These are phyloP conservation scores for Handroanthus guayacan DNA, from an alignment of 257 asterid species.

Conservation along the genomic window DNA sequence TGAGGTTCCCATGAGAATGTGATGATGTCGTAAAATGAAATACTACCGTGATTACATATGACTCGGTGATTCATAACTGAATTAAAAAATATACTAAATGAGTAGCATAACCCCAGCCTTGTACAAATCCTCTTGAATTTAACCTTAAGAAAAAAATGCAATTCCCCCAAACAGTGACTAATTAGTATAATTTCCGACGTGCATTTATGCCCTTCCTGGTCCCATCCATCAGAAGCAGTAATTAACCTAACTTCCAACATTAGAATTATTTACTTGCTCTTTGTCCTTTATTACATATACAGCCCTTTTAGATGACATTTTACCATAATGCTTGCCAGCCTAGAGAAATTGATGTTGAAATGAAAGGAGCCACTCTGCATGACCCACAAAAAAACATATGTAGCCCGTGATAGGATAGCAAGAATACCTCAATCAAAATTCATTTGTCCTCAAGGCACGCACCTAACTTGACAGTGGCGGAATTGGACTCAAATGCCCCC, in stretches of 20 bases:
- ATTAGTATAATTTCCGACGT: neutral
- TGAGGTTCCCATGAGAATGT: too few relatives aligned
- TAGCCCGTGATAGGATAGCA: neutral
- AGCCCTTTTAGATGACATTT: too few relatives aligned
- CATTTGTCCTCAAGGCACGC: neutral
- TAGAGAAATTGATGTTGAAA: neutral
- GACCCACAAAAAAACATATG: constrained; percentile 13
- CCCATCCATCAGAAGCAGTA: constrained; percentile 16
- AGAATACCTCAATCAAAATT: neutral
- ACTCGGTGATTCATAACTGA: too few relatives aligned
- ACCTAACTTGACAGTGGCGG: too few relatives aligned
- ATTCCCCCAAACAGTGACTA: neutral
- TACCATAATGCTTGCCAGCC: constrained; percentile 4
- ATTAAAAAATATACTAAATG: too few relatives aligned
- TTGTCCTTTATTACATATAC: neutral
- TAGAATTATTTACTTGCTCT: constrained; percentile 1
- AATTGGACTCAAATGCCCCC: too few relatives aligned
- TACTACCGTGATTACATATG: too few relatives aligned
- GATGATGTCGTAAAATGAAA: too few relatives aligned
- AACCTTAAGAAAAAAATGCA: neutral
- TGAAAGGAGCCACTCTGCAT: neutral
- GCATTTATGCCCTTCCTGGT: constrained; percentile 10
- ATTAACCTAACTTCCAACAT: neutral
- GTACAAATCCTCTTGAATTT: neutral
- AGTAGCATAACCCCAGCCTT: neutral